Base-by-base conservation (phyloP, 1,284 basidiomycete species). In the Gymnopus androsaceus region DNA sequence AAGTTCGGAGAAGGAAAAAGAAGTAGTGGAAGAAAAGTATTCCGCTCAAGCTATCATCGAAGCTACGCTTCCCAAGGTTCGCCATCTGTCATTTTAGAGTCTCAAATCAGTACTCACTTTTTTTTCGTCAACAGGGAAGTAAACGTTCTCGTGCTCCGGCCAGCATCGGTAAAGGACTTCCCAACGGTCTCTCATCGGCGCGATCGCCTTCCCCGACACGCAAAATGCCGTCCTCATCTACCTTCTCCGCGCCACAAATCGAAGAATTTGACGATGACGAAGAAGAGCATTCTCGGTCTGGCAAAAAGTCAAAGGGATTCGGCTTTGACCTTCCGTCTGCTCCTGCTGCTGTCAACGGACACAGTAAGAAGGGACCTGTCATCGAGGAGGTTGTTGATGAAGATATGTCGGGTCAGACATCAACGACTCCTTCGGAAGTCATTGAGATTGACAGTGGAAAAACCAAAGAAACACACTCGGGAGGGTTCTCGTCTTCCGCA, bases 31-130 rank as follows among this genome's bases (percentile, higher is more conserved):
- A n/a, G n/a, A n/a, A 30, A 73, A 77, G 55, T 63, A 78, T 50
- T 82, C 81, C 33, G 77, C 80, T 8, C 84, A 86, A 59, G 80
- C 80, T 28, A 84, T 88, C 48, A 85, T 89, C 51, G 85, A 87
- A 67, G 85, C 87, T 5, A 89, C 87, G 3, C 65, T 89, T 14
- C 87, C 87, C 4, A 86, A 83, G 76, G 87, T 86, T 56, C 56
- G 76, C 66, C 25, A 45, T 48, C 30, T 45, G 27, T 51, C 41
- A 34, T n/a, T 38, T 56, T 30, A 51, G 30, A 40, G 41, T 17
- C 31, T 30, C 36, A 56, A 21, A 34, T 27, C 15, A 25, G 15
- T 14, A 25, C 23, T 51, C n/a, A 51, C 25, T 25, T 49, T 17
- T 48, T 41, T 41, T 48, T 28, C 34, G 50, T 55, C 48, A 61